These are phyloP conservation scores for Vicia sativa DNA, from an alignment of 306 rosid genomes.

Conservation along the genomic window DNA sequence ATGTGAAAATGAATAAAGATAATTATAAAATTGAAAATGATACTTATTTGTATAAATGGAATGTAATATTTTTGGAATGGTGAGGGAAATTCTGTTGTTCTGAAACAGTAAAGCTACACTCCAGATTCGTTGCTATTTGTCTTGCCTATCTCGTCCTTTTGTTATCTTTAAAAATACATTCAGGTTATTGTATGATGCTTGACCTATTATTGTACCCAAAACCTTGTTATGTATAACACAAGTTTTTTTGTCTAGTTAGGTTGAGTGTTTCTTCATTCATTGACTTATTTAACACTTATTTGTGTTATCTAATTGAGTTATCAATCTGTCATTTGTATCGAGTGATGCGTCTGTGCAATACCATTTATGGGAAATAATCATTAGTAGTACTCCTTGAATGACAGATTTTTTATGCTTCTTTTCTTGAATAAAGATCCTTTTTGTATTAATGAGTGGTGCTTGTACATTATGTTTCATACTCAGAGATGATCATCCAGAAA, in stretches of 20 bases:
- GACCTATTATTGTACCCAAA: slow-evolving; percentile 27
- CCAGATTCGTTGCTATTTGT: slow-evolving; percentile 19
- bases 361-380: slow-evolving; percentile 10
- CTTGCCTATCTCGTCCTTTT: slow-evolving; percentile 12
- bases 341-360: slow-evolving; percentile 7
- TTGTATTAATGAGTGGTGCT: slow-evolving; percentile 32
- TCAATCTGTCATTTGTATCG: slow-evolving; percentile 28
- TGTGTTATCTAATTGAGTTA: slow-evolving; percentile 20
- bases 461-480: slow-evolving; percentile 38
- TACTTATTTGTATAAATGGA: slow-evolving; percentile 28
- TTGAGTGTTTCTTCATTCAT: slow-evolving; percentile 25
- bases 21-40: slow-evolving; percentile 11
- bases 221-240: slow-evolving; percentile 3
- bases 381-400: slow-evolving; percentile 26
- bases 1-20: slow-evolving; percentile 14
- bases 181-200: slow-evolving; percentile 27
- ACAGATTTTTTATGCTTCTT: slow-evolving; percentile 2
- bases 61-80: slow-evolving; percentile 34
- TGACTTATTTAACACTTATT: slow-evolving; percentile 14
- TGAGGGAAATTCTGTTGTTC: slow-evolving; percentile 21
- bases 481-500: slow-evolving; percentile 97
- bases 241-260: slow-evolving; percentile 12
- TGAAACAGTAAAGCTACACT: slow-evolving; percentile 20
- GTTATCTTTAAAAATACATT: not conserved
- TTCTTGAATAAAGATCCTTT: slow-evolving; percentile 28